Evolutionary conservation across 176 grass and related monocot species (phyloP).

Genomic region (Oryza meridionalis): DNA sequence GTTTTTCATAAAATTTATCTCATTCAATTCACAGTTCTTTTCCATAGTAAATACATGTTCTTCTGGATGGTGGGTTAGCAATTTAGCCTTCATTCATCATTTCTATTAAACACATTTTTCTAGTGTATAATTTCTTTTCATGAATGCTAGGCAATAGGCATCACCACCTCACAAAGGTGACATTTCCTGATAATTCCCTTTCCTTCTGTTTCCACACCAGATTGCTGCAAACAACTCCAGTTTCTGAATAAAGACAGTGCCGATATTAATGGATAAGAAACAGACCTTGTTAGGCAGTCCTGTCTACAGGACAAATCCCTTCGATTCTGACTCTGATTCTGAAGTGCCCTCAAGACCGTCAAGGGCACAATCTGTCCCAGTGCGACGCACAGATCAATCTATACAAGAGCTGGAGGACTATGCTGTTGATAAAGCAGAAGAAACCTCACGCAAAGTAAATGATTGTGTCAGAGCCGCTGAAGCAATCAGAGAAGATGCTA

Average conservation of each 20-base stretch:
- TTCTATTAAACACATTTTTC: not conserved
- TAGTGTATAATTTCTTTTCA: not conserved
- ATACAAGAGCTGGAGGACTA: slow-evolving; percentile 81
- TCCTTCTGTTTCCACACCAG: not conserved
- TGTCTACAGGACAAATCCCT: slow-evolving; percentile 62
- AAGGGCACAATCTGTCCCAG: slow-evolving; percentile 58
- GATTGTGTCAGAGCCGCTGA: slow-evolving; percentile 86
- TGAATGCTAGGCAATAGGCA: slow-evolving; percentile 5
- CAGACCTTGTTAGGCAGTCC: slow-evolving; percentile 54
- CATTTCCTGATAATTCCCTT: slow-evolving; percentile 26
- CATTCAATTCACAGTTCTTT: not conserved
- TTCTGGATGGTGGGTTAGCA: not conserved
- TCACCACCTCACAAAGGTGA: not conserved
- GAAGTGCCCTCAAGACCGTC: slow-evolving; percentile 52
- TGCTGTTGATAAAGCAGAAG: slow-evolving; percentile 57
- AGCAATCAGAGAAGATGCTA: slow-evolving; percentile 87
- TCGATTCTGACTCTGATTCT: slow-evolving; percentile 77
- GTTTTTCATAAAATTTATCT: not conserved
- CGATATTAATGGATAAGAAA: slow-evolving; percentile 50
- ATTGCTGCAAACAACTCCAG: slow-evolving; percentile 16
- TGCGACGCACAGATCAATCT: slow-evolving; percentile 49
- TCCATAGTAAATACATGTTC: not conserved
- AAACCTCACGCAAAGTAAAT: slow-evolving; percentile 76
- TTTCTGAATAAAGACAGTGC: slow-evolving; percentile 41
- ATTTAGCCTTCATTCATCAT: slow-evolving; percentile 16